These are phyloP conservation scores for Xylariaceae sp. DNA, from an alignment of 2,329 filamentous ascomycete genomes.

Conservation along the genomic window DNA sequence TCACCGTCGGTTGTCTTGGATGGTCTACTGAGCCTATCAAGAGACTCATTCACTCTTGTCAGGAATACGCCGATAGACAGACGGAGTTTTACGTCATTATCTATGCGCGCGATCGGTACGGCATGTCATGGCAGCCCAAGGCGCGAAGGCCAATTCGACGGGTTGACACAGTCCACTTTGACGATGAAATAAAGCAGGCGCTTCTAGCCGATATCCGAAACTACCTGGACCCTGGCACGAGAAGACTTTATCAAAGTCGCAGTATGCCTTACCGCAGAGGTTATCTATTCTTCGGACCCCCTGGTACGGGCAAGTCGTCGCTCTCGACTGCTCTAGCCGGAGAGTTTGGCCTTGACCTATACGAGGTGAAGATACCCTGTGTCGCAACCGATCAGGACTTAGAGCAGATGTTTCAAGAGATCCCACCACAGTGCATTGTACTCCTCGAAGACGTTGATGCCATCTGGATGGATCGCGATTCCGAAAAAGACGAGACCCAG, in stretches of 20 bases:
- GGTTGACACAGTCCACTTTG: constrained; percentile 48
- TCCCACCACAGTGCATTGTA: constrained; percentile 50
- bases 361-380: constrained; percentile 44
- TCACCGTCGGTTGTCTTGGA: constrained; percentile 46
- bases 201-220: constrained; percentile 48
- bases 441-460: constrained; percentile 53
- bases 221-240: constrained; percentile 43
- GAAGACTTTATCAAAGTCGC: constrained; percentile 57
- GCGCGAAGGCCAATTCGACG: constrained; percentile 44
- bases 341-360: constrained; percentile 47
- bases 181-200: constrained; percentile 40
- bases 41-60: constrained; percentile 41
- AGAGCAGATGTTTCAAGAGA: constrained; percentile 44
- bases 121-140: constrained; percentile 45
- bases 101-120: constrained; percentile 42
- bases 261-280: constrained; percentile 59
- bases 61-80: constrained; percentile 44
- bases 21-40: constrained; percentile 47
- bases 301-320: constrained; percentile 37
- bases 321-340: constrained; percentile 47
- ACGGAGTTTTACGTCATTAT: constrained; percentile 48
- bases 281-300: constrained; percentile 32
- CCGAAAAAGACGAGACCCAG: constrained; percentile 26
- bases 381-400: constrained; percentile 44
- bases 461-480: constrained; percentile 38